phyloP scores from a whole-genome alignment of 805 yeast genomes.

The Kazachstania psychrophila region DNA sequence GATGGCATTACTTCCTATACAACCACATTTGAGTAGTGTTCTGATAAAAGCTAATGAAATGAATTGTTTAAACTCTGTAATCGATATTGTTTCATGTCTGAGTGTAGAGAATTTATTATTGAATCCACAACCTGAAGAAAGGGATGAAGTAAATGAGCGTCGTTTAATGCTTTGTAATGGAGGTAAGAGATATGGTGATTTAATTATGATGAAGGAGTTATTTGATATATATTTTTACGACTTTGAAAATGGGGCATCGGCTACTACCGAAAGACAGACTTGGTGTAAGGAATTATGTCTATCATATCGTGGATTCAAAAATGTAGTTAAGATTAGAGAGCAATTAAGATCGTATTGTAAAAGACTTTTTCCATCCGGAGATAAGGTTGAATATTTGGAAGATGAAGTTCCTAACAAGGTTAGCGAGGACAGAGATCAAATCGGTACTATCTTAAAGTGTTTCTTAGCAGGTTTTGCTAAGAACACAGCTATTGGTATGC shows the following conservation, averaged over 20 bases:
- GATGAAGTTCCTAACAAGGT: conserved; percentile 8
- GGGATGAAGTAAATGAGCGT: conserved; percentile 77
- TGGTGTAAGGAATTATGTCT: conserved; percentile 82
- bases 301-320: conserved; percentile 69
- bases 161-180: conserved; percentile 60
- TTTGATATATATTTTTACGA: conserved; percentile 41
- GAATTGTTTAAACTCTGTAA: conserved; percentile 51
- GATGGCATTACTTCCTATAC: conserved; percentile 83
- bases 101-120: conserved; percentile 83
- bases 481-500: conserved; percentile 89
- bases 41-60: conserved; percentile 56
- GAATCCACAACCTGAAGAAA: conserved; percentile 66
- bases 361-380: conserved; percentile 8
- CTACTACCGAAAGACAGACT: conserved; percentile 49
- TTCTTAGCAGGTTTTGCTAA: conserved; percentile 77
- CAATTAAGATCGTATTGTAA: conserved; percentile 42
- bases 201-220: conserved; percentile 71
- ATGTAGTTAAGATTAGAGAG: conserved; percentile 62
- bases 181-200: conserved; percentile 74
- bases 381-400: conserved; percentile 1
- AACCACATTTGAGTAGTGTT: conserved; percentile 88
- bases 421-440: conserved; percentile 26
- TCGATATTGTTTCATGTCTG: conserved; percentile 86
- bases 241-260: conserved; percentile 12
- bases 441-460: conserved; percentile 53